Evolutionary conservation across 2,329 filamentous ascomycete species (phyloP).

Genomic region (Aspergillus caelatus): DNA sequence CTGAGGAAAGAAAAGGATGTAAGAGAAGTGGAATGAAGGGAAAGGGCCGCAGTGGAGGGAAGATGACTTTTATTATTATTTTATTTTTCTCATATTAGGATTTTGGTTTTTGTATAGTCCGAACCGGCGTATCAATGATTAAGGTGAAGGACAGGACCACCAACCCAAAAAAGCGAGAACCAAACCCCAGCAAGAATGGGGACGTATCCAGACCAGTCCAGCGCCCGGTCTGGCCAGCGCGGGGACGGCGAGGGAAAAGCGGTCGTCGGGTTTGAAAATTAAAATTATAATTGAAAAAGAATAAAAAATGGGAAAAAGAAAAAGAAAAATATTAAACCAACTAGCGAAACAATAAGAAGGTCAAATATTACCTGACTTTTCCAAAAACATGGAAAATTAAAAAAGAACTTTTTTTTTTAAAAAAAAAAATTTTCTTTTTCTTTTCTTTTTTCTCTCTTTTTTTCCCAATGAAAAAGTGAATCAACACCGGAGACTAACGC

Average conservation of each 20-base stretch:
- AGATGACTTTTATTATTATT: conserved; percentile 6
- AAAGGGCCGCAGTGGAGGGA: neutral
- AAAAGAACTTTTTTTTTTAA: neutral
- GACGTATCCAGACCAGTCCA: conserved; percentile 23
- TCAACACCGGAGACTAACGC: neutral
- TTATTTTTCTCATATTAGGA: neutral
- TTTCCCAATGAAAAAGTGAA: neutral
- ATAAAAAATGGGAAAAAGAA: conserved; percentile 7
- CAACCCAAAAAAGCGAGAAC: conserved; percentile 3
- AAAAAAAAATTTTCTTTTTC: too few species aligned
- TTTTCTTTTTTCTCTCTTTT: neutral
- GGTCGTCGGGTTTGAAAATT: neutral
- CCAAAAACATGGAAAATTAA: neutral
- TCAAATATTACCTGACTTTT: neutral
- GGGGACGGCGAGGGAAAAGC: conserved; percentile 15
- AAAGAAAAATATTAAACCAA: conserved; percentile 7
- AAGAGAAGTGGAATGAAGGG: neutral
- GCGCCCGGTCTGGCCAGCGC: conserved; percentile 26
- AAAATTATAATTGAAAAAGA: neutral
- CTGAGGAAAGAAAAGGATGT: neutral
- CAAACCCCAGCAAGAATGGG: conserved; percentile 19
- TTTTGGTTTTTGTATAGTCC: conserved; percentile 6
- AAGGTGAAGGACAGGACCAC: conserved; percentile 3
- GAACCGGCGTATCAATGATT: conserved; percentile 9
- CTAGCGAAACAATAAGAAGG: conserved; percentile 12